phyloP scores from a whole-genome alignment of 257 asterid species.

The Solanum habrochaites region DNA sequence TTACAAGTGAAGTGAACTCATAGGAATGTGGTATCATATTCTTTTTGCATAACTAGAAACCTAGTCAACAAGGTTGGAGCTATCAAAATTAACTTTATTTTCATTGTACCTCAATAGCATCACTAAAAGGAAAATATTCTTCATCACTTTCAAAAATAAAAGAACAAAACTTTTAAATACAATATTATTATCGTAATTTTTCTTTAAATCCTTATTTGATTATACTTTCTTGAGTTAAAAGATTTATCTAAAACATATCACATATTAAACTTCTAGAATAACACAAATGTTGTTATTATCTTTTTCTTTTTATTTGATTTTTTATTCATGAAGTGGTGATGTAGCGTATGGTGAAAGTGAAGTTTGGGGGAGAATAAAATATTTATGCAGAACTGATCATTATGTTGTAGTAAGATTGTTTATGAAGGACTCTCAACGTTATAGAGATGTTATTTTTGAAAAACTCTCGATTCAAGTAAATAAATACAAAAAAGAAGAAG shows the following conservation, averaged over 20 bases:
- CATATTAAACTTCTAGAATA: neutral
- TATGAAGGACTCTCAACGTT: too few species aligned
- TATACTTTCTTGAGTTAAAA: neutral
- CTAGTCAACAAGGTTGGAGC: neutral
- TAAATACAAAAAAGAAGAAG: too few species aligned
- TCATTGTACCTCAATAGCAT: neutral
- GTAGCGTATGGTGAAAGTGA: neutral
- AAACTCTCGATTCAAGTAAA: too few species aligned
- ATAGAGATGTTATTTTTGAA: too few species aligned
- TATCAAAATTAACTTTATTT: neutral
- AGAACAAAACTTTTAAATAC: neutral
- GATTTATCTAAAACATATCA: neutral
- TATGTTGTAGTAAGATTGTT: too few species aligned
- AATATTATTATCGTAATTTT: neutral
- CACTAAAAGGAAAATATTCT: neutral
- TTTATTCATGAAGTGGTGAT: neutral
- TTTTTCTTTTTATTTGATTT: too few species aligned
- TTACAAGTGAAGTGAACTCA: neutral
- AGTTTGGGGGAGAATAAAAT: too few species aligned
- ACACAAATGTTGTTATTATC: neutral
- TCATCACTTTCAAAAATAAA: neutral
- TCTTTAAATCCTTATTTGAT: neutral
- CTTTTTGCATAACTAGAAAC: neutral
- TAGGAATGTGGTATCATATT: constrained; percentile 5
- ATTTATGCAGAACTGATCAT: too few species aligned